Evolutionary conservation across 768 basidiomycete genomes (phyloP).

Genomic region (Suillus bovinus): DNA sequence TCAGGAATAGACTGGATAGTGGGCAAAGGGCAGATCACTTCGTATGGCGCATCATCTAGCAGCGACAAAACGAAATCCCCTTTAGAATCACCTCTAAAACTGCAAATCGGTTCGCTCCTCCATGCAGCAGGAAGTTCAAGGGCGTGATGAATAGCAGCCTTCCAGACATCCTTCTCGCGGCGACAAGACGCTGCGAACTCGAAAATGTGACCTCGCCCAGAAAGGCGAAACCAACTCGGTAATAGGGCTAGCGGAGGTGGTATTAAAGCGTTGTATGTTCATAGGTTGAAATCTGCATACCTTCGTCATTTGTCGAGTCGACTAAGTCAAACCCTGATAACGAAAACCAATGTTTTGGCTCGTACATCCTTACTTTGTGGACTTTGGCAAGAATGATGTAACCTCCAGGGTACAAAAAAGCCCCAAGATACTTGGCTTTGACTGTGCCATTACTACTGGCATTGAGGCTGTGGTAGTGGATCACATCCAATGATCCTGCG

Average conservation of each 20-base stretch:
- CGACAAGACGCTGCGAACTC: conserved; percentile 86
- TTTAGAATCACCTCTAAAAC: conserved; percentile 51
- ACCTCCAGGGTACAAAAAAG: conserved; percentile 84
- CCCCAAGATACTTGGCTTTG: conserved; percentile 85
- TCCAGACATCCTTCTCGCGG: conserved; percentile 87
- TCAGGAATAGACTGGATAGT: conserved; percentile 63
- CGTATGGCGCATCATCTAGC: conserved; percentile 40
- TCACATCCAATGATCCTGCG: conserved; percentile 85
- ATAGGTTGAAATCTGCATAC: conserved; percentile 45
- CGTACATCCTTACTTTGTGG: conserved; percentile 75
- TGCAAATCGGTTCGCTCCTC: conserved; percentile 64
- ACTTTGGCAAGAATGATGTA: conserved; percentile 90
- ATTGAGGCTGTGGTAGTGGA: conserved; percentile 60
- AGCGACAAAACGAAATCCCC: conserved; percentile 37
- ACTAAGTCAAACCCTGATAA: conserved; percentile 70
- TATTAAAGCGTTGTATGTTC: not conserved
- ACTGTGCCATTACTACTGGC: conserved; percentile 48
- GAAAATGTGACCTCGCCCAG: conserved; percentile 68
- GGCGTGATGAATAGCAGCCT: conserved; percentile 60
- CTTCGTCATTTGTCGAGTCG: conserved; percentile 70
- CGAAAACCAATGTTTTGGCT: conserved; percentile 87
- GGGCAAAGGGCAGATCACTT: conserved; percentile 43
- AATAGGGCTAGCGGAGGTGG: conserved; percentile 56
- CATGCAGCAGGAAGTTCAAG: conserved; percentile 44
- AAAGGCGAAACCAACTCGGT: conserved; percentile 79